Conservation (phyloP, 164 flowering plant species). For the Taxillus chinensis region DNA sequence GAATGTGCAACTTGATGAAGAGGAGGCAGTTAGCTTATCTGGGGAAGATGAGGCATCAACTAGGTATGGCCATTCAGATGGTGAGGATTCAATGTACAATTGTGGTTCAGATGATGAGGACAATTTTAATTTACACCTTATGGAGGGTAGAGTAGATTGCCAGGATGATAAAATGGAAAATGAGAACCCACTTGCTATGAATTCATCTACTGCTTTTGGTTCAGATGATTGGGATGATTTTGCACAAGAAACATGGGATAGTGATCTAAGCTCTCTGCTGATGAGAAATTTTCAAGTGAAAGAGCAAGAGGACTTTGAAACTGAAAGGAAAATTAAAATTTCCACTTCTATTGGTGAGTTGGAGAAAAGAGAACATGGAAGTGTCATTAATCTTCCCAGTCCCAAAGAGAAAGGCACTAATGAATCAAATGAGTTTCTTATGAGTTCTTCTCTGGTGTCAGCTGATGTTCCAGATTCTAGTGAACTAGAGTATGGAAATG, state of each 20-base stretch:
- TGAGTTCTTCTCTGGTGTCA: not conserved
- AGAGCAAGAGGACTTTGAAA: slow-evolving; percentile 11
- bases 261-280: slow-evolving; percentile 5
- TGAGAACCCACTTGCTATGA: slow-evolving; percentile 50
- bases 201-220: slow-evolving; percentile 68
- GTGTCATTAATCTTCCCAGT: not conserved
- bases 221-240: slow-evolving; percentile 81
- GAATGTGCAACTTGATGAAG: slow-evolving; percentile 14
- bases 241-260: slow-evolving; percentile 30
- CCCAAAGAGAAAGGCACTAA: not conserved
- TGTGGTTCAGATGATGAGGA: slow-evolving; percentile 47
- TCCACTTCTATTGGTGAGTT: slow-evolving; percentile 6
- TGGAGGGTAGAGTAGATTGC: slow-evolving; percentile 9
- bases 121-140: slow-evolving; percentile 11
- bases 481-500: slow-evolving; percentile 14
- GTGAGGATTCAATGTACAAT: slow-evolving; percentile 54
- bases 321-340: slow-evolving; percentile 5
- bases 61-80: slow-evolving; percentile 46
- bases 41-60: slow-evolving; percentile 33
- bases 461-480: slow-evolving; percentile 3
- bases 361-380: slow-evolving; percentile 8
- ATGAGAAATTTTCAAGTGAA: slow-evolving; percentile 12
- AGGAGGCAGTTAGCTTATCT: slow-evolving; percentile 10
- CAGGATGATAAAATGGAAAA: slow-evolving; percentile 14
- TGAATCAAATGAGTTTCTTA: slow-evolving; percentile 1